Evolutionary conservation across 1,284 basidiomycete species (phyloP), one percentile per base, ranked within the genome.

Genomic region (Cystobasidium slooffiae): DNA sequence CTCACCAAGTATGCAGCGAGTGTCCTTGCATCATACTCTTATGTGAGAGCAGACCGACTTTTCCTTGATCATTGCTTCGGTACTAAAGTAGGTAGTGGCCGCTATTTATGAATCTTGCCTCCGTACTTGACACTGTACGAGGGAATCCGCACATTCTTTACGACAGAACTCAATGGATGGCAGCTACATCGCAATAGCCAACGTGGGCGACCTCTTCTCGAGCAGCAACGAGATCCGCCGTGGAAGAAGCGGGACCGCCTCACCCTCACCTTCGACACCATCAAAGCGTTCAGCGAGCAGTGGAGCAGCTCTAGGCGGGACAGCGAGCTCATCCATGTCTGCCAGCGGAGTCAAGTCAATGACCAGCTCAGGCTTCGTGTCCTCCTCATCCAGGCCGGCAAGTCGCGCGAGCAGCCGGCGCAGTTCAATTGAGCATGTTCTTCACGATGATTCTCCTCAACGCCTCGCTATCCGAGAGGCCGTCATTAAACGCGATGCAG

Each of bases 331-430:
- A 39, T 39, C 56, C 4, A 41, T 59, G 56, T 59, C 56, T 59
- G 24, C 39, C 1, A 67, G 43, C 37, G 61, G 44, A 63, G 46
- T 63, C 20, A 46, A 63, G 22, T 63, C 61, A 18, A 41, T 67
- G 14, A 39, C 64, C 51, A 53, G 64, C 52, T 67, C 64, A 39
- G 64, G 49, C n/a, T 53, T 67, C 37, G 49, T 49, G n/a, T 55
- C 64, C 0, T 63, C 61, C 4, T 73, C 70, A 16, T 31, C 31
- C 31, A 46, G 18, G 16, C 51, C 70, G 8, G 43, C 46, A 20
- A 73, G 70, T 41, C 47, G 70, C 31, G 70, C 63, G 3, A 65
- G 51, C 62, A 73, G 70, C 62, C n/a, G 70, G n/a, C 47, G 70
- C 47, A 73, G 70, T 47, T 73, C 70, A 20, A 62, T 73, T 37